Base-by-base conservation (phyloP, 176 grass and related monocot genomes). In the Eleusine indica region DNA sequence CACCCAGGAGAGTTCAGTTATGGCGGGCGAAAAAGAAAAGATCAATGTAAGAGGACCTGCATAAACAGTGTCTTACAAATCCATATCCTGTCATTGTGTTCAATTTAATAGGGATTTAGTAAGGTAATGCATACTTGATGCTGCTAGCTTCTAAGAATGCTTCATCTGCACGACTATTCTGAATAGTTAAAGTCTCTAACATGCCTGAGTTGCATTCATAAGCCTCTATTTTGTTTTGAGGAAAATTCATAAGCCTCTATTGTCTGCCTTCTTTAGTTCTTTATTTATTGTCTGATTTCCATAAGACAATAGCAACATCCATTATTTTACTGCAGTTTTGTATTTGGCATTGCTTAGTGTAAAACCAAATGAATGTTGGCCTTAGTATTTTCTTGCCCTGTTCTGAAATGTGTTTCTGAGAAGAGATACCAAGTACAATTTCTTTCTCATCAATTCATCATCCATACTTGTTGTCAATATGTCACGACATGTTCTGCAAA, bases 391-490 rank as follows among this genome's bases (percentile, higher is more conserved):
- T 7, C 48, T 43, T 41, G 64, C 6, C 68, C 25, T 32, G 43
- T 17, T 54, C 32, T 32, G 70, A 60, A 85, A 58, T 78, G 75
- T 71, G 74, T 29, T 63, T 1, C 41, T 85, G 40, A 62, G 38
- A 47, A 77, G 39, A 25, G 58, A 61, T 43, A 47, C 2, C 4
- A 44, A 71, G 12, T 47, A 42, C 18, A 78, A 71, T 78, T 12
- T 30, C 9, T 46, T 38, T 21, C 9, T 69, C 49, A 60, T 18
- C 65, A 84, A 25, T 25, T 25, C 25, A 25, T 25, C 25, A 25
- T 58, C 6, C n/a, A 62, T 35, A 48, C 41, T 28, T 19, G 11
- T 60, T 43, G 38, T 62, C 53, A 60, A 39, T 67, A 58, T 69
- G 29, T 28, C 12, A 22, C 21, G 48, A 19, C 16, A 60, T 85